Conservation (phyloP, 495 filamentous ascomycete species). For the Ramalina intermedia region DNA sequence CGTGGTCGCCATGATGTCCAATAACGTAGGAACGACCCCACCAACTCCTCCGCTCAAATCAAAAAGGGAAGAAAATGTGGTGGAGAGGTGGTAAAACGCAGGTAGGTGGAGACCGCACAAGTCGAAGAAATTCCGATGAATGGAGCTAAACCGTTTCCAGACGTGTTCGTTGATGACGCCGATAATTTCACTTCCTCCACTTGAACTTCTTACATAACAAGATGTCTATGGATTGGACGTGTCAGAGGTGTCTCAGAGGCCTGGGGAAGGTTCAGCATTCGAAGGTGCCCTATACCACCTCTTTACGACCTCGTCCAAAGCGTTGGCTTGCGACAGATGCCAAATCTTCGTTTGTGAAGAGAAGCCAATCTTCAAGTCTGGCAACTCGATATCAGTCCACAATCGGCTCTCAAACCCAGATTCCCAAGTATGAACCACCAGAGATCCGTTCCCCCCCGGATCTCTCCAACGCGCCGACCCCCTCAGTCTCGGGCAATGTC, state of each 20-base stretch:
- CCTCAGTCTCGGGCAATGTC: conserved; percentile 14
- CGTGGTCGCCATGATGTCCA: conserved; percentile 76
- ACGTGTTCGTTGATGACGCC: conserved; percentile 1
- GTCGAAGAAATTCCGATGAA: neutral
- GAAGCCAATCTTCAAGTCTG: neutral
- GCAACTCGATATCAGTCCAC: neutral
- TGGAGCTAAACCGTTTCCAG: too few species aligned
- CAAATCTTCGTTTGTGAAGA: neutral
- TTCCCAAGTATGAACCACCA: conserved; percentile 1
- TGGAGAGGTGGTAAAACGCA: too few species aligned
- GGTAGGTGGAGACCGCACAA: neutral
- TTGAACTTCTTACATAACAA: too few species aligned
- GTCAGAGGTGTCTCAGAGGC: conserved; percentile 12
- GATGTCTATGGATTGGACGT: conserved; percentile 9
- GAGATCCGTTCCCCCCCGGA: neutral
- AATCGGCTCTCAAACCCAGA: neutral
- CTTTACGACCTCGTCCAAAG: neutral
- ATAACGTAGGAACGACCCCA: too few species aligned
- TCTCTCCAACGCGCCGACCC: neutral
- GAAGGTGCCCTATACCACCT: neutral
- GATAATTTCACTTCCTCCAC: neutral
- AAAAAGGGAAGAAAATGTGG: too few species aligned
- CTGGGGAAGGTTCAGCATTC: neutral
- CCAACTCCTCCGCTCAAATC: too few species aligned
- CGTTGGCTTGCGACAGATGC: neutral